These are phyloP conservation scores for Metschnikowia baotianmanensis DNA, from an alignment of 805 yeast species.

Conservation along the genomic window DNA sequence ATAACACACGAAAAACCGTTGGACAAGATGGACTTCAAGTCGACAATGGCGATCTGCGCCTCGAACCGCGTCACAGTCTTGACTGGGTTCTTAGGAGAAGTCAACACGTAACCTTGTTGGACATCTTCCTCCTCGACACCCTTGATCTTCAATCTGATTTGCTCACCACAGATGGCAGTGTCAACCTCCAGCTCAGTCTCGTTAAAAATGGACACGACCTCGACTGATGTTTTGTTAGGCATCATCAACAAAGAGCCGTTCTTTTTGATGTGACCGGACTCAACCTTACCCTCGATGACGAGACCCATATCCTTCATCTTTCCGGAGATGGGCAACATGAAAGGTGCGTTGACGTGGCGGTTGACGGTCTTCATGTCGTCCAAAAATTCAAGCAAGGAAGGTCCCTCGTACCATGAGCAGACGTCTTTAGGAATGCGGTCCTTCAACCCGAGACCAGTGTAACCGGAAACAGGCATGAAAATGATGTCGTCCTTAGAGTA, in stretches of 20 bases:
- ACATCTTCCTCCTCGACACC: slow-evolving; percentile 98
- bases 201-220: slow-evolving; percentile 82
- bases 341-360: slow-evolving; percentile 90
- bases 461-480: slow-evolving; percentile 98
- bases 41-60: slow-evolving; percentile 96
- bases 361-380: slow-evolving; percentile 78
- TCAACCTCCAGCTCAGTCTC: slow-evolving; percentile 95
- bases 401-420: slow-evolving; percentile 95
- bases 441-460: slow-evolving; percentile 94
- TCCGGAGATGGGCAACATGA: slow-evolving; percentile 93
- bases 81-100: slow-evolving; percentile 84
- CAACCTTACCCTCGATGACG: slow-evolving; percentile 96
- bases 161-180: slow-evolving; percentile 93
- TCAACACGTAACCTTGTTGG: slow-evolving; percentile 85
- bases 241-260: slow-evolving; percentile 72
- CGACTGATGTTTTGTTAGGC: slow-evolving; percentile 88
- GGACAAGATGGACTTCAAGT: slow-evolving; percentile 89
- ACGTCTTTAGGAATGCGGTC: slow-evolving; percentile 68
- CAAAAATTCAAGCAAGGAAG: slow-evolving; percentile 84
- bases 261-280: slow-evolving; percentile 89
- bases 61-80: slow-evolving; percentile 87
- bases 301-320: slow-evolving; percentile 98
- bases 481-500: slow-evolving; percentile 82
- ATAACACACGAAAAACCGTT: slow-evolving; percentile 97
- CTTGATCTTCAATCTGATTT: slow-evolving; percentile 86